phyloP scores from a whole-genome alignment of 2,329 filamentous ascomycete genomes.

The Apiospora koreana region DNA sequence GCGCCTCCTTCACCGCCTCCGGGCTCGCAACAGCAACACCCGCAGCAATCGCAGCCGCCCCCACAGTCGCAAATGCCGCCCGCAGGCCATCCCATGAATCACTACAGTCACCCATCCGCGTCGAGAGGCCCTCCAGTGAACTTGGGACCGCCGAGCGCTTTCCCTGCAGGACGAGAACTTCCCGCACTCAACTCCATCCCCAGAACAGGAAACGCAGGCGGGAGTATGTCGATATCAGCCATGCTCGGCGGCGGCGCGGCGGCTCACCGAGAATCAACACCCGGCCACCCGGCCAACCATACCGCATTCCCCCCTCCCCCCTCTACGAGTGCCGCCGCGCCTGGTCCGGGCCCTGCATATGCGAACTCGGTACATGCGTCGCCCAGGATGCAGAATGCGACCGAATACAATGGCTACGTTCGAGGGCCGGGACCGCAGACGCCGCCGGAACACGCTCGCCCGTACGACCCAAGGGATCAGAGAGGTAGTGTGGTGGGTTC shows the following conservation, averaged over 20 bases:
- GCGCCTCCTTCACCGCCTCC: conserved; percentile 30
- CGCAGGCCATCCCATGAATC: conserved; percentile 30
- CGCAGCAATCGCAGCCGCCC: not conserved
- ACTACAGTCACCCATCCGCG: conserved; percentile 29
- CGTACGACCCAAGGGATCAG: conserved; percentile 48
- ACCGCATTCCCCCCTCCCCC: conserved; percentile 45
- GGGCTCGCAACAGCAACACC: not conserved
- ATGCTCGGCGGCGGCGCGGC: conserved; percentile 53
- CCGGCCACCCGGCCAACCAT: conserved; percentile 34
- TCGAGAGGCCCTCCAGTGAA: conserved; percentile 31
- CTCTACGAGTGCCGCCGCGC: conserved; percentile 37
- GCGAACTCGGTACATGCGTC: conserved; percentile 54
- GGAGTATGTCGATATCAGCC: conserved; percentile 63
- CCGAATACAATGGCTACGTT: conserved; percentile 60
- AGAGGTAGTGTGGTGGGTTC: conserved; percentile 48
- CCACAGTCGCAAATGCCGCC: conserved; percentile 22
- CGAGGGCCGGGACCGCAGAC: conserved; percentile 71
- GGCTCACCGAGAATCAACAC: conserved; percentile 46
- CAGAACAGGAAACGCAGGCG: conserved; percentile 48
- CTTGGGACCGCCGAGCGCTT: conserved; percentile 30
- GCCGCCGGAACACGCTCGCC: conserved; percentile 62
- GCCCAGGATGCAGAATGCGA: conserved; percentile 54
- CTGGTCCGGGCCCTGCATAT: conserved; percentile 47
- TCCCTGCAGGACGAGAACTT: conserved; percentile 32
- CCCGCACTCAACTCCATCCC: conserved; percentile 39